Base-by-base conservation (phyloP, 176 grass and related monocot species). In the Puya raimondii region DNA sequence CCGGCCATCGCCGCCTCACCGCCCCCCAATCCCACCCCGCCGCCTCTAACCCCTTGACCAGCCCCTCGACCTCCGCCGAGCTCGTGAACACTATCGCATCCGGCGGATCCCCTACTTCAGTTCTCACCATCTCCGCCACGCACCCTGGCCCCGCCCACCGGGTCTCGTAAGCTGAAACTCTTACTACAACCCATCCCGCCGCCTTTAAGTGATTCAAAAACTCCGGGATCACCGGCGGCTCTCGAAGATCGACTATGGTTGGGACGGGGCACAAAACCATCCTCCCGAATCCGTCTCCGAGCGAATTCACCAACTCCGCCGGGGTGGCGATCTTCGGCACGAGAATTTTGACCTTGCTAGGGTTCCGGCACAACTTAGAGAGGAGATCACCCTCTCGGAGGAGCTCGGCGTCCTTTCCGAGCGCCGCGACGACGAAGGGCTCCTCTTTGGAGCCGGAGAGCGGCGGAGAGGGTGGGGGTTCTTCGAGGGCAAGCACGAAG, bases 31-130 rank as follows among this genome's bases (percentile, higher is more conserved):
- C 83, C 88, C 86, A 96, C 0, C 86, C 83, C 12, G 53, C 64
- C 2, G 86, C 83, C 63, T 91, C 76, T 33, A 96, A 66, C 49
- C 81, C 86, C 83, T 87, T 96, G 78, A 91, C 75, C 72, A 96
- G 65, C 23, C 81, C 92, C 76, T 96, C 88, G 33, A 89, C 92
- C 86, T 96, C 92, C 0, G 86, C 81, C 48, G 83, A 82, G 84
- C 85, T 87, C 10, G 92, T 96, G 88, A 96, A 96, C 67, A 96
- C 72, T 64, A 91, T 64, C 53, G 88, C 92, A 70, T 96, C 72
- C 65, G 89, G 51, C 59, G 80, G 81, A 70, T 96, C 88, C 50
- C 65, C 63, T 65, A 69, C 4, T 48, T 66, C 82, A 53, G 69
- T 42, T 18, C 33, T 73, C 50, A 91, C 68, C 48, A 96, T 51